Evolutionary conservation across 2,329 filamentous ascomycete genomes (phyloP), one percentile per base, ranked within the genome.

Genomic region (Delphinella strobiligena): DNA sequence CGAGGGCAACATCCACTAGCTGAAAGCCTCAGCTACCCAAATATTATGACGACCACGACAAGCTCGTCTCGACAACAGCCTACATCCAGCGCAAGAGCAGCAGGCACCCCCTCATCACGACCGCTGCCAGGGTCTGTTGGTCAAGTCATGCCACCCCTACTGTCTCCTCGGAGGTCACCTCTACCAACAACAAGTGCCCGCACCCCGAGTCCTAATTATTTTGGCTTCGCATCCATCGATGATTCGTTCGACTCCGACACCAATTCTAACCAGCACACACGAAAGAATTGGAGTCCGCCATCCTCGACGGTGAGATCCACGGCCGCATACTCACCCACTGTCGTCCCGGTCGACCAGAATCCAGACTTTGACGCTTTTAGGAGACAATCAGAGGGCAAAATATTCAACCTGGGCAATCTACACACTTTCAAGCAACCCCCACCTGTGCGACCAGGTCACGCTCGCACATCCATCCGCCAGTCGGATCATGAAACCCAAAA

Each of bases 331-430:
- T 72, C 82, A 7, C 82, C 84, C 2, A 77, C 77, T 46, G 72
- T 79, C 47, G 63, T 86, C 5, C 73, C 83, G 0, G 63, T 85
- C 37, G 82, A 89, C 51, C 75, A 80, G 24, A 87, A 88, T 51
- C 74, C 82, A 5, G 80, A 87, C n/a, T 89, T 82, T 47, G 84
- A 89, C 55, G 80, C 81, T 2, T 89, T 93, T 55, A 72, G 71
- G 49, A 75, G 71, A 47, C 80, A 86, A 52, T 73, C 76, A n/a
- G 82, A 88, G 52, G 68, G 73, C 38, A 79, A 78, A 49, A 58
- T 55, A 16, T 63, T 61, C 38, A 67, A 60, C 41, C 52, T 65
- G 31, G 62, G 61, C 19, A 60, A 52, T 15, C 55, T 68, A 36
- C 49, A 47, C 41, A 58, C 60, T 36, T 66, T 67, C 53, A 31